phyloP scores from a whole-genome alignment of 2,329 filamentous ascomycete species.

The Incumbomyces delicatus region DNA sequence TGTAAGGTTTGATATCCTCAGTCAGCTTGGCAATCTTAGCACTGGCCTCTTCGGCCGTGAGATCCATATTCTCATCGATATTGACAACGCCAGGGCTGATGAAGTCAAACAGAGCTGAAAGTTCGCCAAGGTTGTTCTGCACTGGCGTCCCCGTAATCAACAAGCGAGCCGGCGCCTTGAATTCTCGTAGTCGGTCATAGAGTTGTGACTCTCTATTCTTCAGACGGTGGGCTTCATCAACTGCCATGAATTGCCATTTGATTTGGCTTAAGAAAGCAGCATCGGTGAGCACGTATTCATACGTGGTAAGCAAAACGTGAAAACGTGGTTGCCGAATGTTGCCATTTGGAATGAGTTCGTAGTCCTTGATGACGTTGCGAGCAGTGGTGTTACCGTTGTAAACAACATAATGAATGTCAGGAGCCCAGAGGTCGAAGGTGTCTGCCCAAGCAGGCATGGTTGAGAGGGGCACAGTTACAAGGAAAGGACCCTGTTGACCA shows the following conservation, averaged over 20 bases:
- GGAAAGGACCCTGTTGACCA: conserved; percentile 83
- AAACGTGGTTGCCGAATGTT: conserved; percentile 88
- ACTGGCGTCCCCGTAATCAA: conserved; percentile 96
- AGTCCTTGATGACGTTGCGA: conserved; percentile 76
- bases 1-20: conserved; percentile 79
- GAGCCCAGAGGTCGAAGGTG: conserved; percentile 93
- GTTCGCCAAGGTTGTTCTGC: conserved; percentile 89
- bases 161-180: conserved; percentile 77
- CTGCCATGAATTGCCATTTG: conserved; percentile 94
- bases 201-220: conserved; percentile 95
- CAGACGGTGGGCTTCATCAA: conserved; percentile 91
- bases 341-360: conserved; percentile 77
- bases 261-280: conserved; percentile 74
- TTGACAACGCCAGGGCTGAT: conserved; percentile 87
- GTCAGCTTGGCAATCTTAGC: conserved; percentile 80
- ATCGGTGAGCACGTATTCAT: conserved; percentile 89
- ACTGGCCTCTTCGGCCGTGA: conserved; percentile 70
- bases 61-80: conserved; percentile 85
- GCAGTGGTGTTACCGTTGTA: conserved; percentile 86
- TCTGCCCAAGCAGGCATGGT: conserved; percentile 98
- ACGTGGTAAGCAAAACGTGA: conserved; percentile 94
- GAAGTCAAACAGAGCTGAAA: conserved; percentile 90
- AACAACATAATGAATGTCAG: conserved; percentile 92
- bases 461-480: conserved; percentile 93
- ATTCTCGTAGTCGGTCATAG: conserved; percentile 74